Evolutionary conservation across 2,329 filamentous ascomycete species (phyloP), one percentile per base, ranked within the genome.

Genomic region (Pseudogymnoascus sp.): DNA sequence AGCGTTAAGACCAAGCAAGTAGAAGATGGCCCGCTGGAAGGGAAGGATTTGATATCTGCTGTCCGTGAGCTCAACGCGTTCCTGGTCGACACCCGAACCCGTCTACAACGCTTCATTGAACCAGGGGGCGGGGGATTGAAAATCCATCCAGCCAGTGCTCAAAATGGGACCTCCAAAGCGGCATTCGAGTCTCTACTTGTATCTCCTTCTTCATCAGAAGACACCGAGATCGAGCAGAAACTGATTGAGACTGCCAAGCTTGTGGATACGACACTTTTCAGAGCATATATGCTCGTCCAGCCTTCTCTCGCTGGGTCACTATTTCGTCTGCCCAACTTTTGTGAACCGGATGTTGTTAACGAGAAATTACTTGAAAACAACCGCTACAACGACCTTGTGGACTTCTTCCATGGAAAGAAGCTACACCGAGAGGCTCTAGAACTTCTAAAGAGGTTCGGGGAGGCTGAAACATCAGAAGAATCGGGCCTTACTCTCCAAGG

Each of bases 291-390:
- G 92, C 91, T 93, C 71, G 91, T 89, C 3, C 87, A 87, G 6
- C 93, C 94, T 4, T 86, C 88, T 5, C 80, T 99, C 10, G 92
- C 92, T 3, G 90, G 90, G 1, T 91, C 92, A 0, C 82, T 99
- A 0, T 97, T 99, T 77, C 91, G 94, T 23, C 91, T 97, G 61
- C 88, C 92, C 72, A 99, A 99, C 74, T 97, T 97, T 73, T 97
- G 94, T 74, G 93, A 99, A 70, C 93, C 94, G 0, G 88, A 91
- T 31, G 94, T 97, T 2, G 93, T 99, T 21, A 94, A 96, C 72
- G 90, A 96, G 74, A 92, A 92, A 70, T 79, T 99, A 4, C 86
- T 96, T 65, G 91, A 96, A 73, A 91, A 88, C 42, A 90, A 90
- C 64, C 86, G 92, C 33, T 97, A 96, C 75, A 93, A 88, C 61